These are phyloP conservation scores for Cystobasidium onofrii DNA, from an alignment of 768 basidiomycete genomes.

Conservation along the genomic window DNA sequence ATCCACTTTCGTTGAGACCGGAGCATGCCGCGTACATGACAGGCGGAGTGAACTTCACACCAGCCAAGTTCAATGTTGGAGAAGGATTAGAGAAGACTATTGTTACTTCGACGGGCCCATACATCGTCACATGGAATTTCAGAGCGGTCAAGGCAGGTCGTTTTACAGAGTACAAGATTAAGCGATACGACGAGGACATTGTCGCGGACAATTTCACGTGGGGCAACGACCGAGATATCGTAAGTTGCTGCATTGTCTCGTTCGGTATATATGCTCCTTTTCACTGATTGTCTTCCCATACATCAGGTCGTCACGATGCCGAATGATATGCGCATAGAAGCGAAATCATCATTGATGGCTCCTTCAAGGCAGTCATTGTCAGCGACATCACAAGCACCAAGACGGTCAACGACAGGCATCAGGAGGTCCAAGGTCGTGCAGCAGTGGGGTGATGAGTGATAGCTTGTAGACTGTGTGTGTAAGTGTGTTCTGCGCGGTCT, in stretches of 20 bases:
- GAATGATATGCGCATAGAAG: conserved; percentile 84
- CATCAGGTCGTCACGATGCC: conserved; percentile 81
- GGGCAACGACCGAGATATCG: conserved; percentile 93
- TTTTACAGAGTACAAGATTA: conserved; percentile 87
- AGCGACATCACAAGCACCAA: conserved; percentile 33
- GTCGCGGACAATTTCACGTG: conserved; percentile 98
- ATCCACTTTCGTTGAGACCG: conserved; percentile 71
- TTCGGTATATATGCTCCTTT: background rate
- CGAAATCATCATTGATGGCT: conserved; percentile 82
- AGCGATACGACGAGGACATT: conserved; percentile 78
- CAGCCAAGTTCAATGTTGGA: conserved; percentile 81
- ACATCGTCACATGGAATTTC: conserved; percentile 73
- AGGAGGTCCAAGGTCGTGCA: conserved; percentile 23
- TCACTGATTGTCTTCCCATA: background rate
- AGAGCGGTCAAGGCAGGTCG: conserved; percentile 85
- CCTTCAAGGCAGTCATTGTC: conserved; percentile 56
- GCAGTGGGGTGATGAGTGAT: conserved; percentile 19
- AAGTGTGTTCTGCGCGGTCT: background rate
- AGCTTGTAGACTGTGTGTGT: background rate
- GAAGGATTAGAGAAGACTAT: conserved; percentile 87
- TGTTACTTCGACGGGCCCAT: conserved; percentile 73
- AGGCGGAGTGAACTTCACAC: conserved; percentile 71
- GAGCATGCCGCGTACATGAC: conserved; percentile 94
- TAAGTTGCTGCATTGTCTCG: conserved; percentile 47
- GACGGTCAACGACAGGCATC: background rate